These are phyloP conservation scores for Myxozyma monticola DNA, from an alignment of 805 yeast genomes.

Conservation along the genomic window DNA sequence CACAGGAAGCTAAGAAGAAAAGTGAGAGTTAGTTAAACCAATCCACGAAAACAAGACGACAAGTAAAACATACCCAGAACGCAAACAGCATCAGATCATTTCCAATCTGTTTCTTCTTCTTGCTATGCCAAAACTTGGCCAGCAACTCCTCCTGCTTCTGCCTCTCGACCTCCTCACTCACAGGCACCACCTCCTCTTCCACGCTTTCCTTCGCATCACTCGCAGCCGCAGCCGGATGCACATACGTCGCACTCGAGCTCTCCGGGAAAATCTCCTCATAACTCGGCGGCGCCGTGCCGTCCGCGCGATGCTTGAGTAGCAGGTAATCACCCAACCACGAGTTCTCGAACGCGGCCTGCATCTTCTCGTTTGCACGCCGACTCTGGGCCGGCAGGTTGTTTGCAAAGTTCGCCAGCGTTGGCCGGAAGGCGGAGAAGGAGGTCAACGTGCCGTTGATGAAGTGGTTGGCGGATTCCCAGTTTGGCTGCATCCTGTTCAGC, in stretches of 20 bases:
- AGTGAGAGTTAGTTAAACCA: background rate
- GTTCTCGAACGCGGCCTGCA: slow-evolving; percentile 21
- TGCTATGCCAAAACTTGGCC: slow-evolving; percentile 27
- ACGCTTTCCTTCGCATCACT: background rate
- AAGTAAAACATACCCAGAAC: slow-evolving; percentile 31
- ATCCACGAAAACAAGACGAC: background rate
- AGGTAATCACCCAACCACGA: slow-evolving; percentile 26
- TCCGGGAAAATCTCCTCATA: slow-evolving; percentile 30
- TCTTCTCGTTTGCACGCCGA: slow-evolving; percentile 18
- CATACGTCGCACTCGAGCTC: slow-evolving; percentile 7
- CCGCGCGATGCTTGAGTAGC: slow-evolving; percentile 4
- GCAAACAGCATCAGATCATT: slow-evolving; percentile 34
- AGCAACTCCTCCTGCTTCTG: slow-evolving; percentile 23
- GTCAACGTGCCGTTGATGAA: slow-evolving; percentile 24
- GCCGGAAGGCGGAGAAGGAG: slow-evolving; percentile 22
- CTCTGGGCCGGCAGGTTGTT: slow-evolving; percentile 13
- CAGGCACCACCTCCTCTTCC: background rate
- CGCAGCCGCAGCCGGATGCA: slow-evolving; percentile 4
- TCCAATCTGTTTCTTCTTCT: slow-evolving; percentile 29
- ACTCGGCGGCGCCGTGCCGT: slow-evolving; percentile 22
- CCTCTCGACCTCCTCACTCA: slow-evolving; percentile 8
- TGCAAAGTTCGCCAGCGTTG: slow-evolving; percentile 24
- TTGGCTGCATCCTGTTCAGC: slow-evolving; percentile 22
- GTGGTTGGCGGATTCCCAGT: slow-evolving; percentile 25
- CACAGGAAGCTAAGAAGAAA: slow-evolving; percentile 20